Conservation (phyloP, 1,284 basidiomycete species). For the Exobasidium cylindrosporum region DNA sequence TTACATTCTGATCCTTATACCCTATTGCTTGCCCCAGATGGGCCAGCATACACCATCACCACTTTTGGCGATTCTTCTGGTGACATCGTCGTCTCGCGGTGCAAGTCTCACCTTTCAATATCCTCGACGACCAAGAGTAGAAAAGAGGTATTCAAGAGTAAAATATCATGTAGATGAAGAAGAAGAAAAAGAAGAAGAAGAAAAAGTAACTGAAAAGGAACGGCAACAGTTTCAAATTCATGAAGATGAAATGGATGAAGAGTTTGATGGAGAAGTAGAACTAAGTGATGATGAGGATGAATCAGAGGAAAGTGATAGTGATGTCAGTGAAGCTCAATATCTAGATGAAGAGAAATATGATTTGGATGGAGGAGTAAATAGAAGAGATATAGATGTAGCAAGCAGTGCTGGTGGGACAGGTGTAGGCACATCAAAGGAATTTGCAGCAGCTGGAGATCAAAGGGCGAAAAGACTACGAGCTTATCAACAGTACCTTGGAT, state of each 20-base stretch:
- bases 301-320: not conserved
- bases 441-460: not conserved
- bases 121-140: slow-evolving; percentile 42
- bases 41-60: slow-evolving; percentile 16
- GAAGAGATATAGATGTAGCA: slow-evolving; percentile 2
- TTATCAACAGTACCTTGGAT: slow-evolving; percentile 65
- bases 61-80: slow-evolving; percentile 49
- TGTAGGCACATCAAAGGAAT: not conserved
- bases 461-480: not conserved
- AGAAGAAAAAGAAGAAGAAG: not conserved
- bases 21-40: not conserved
- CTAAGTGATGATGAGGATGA: slow-evolving; percentile 5
- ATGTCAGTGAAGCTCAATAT: not conserved
- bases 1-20: too few species aligned
- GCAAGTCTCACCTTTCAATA: slow-evolving; percentile 49
- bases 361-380: not conserved
- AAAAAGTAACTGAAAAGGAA: not conserved
- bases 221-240: not conserved
- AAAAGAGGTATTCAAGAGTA: slow-evolving; percentile 42
- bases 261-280: not conserved
- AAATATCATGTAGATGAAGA: slow-evolving; percentile 36
- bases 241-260: slow-evolving; percentile 8
- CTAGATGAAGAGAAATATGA: not conserved
- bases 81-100: slow-evolving; percentile 43
- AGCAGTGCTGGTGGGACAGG: not conserved